phyloP scores from a whole-genome alignment of 2,329 filamentous ascomycete genomes.

The Cladosporium sp. region DNA sequence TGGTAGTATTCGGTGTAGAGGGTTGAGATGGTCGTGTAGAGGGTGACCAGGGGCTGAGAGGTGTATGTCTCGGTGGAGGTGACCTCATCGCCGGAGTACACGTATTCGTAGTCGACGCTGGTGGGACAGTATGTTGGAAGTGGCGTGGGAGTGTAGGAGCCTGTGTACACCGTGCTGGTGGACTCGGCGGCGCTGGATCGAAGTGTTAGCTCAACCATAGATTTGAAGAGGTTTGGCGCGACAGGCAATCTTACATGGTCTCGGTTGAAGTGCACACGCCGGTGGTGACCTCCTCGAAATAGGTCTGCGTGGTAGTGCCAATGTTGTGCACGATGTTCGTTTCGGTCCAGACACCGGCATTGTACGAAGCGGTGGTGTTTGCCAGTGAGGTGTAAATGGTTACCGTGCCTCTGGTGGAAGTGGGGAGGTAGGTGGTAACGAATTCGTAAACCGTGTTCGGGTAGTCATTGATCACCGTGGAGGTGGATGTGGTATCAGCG shows the following conservation, averaged over 20 bases:
- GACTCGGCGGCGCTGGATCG: background rate
- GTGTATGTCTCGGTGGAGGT: background rate
- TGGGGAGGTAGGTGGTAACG: background rate
- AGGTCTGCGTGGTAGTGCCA: background rate
- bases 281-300: background rate
- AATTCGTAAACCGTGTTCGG: background rate
- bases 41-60: background rate
- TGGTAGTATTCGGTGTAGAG: background rate
- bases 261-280: background rate
- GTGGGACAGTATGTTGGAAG: constrained; percentile 1
- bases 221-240: background rate
- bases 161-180: constrained; percentile 12
- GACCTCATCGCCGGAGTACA: background rate
- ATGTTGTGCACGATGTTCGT: background rate
- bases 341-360: background rate
- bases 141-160: background rate
- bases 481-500: background rate
- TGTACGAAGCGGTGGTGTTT: background rate
- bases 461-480: background rate
- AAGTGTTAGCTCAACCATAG: background rate
- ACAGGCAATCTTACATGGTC: background rate
- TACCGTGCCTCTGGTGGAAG: background rate
- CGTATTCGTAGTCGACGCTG: background rate
- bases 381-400: background rate
- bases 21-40: background rate